phyloP scores from a whole-genome alignment of 164 flowering plant genomes.

The Saururus chinensis region DNA sequence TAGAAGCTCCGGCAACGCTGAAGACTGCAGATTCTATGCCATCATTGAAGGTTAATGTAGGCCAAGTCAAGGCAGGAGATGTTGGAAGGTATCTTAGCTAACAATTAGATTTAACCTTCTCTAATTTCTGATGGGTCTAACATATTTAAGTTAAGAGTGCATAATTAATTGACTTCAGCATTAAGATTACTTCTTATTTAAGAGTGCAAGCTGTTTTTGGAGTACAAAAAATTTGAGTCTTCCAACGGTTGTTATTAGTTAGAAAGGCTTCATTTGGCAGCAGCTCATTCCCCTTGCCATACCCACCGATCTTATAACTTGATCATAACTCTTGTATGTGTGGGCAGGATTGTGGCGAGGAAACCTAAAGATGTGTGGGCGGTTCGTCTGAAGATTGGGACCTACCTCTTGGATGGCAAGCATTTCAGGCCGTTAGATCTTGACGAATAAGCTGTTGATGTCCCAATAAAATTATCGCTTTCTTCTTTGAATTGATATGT shows the following conservation, averaged over 20 bases:
- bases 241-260: background rate
- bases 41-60: conserved; percentile 54
- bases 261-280: too few relatives aligned
- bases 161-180: too few relatives aligned
- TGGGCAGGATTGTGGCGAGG: conserved; percentile 66
- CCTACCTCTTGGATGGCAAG: conserved; percentile 68
- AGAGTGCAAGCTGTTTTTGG: too few relatives aligned
- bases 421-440: conserved; percentile 52
- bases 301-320: too few relatives aligned
- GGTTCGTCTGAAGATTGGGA: conserved; percentile 59
- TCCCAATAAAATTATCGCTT: too few relatives aligned
- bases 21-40: conserved; percentile 78
- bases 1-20: conserved; percentile 25
- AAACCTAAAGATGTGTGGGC: conserved; percentile 92
- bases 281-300: too few relatives aligned
- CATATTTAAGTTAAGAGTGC: too few relatives aligned
- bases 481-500: background rate
- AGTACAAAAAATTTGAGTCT: too few relatives aligned
- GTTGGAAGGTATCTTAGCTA: conserved; percentile 78
- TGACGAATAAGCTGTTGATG: conserved; percentile 18
- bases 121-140: too few relatives aligned
- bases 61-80: conserved; percentile 68
- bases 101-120: too few relatives aligned
- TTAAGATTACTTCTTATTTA: too few relatives aligned
- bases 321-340: conserved; percentile 13